Evolutionary conservation across 1,284 basidiomycete species (phyloP).

Genomic region (Phellopilus nigrolimitatus): DNA sequence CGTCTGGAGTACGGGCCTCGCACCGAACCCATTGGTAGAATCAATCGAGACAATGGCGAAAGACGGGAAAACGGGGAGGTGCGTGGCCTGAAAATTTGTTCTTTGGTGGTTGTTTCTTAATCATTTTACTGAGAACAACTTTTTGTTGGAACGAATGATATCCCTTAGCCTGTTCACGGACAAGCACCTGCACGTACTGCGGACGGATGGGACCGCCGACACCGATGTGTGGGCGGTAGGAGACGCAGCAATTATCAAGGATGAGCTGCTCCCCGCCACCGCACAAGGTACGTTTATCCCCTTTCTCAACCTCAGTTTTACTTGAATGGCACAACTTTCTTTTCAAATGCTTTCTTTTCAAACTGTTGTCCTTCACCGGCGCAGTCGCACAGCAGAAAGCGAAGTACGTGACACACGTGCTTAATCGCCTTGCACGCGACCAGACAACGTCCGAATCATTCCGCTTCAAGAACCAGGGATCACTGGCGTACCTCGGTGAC

Average conservation of each 20-base stretch:
- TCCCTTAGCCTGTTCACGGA: constrained; percentile 53
- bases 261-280: constrained; percentile 72
- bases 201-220: constrained; percentile 48
- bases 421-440: constrained; percentile 57
- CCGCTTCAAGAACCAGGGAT: constrained; percentile 67
- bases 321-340: constrained; percentile 12
- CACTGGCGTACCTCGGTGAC: constrained; percentile 77
- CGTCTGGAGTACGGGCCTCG: constrained; percentile 84
- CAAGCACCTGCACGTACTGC: constrained; percentile 56
- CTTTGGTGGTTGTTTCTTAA: not conserved
- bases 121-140: not conserved
- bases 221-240: constrained; percentile 81
- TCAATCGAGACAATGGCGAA: constrained; percentile 58
- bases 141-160: constrained; percentile 1
- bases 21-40: constrained; percentile 73
- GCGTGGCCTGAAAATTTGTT: constrained; percentile 21
- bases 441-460: constrained; percentile 44
- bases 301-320: constrained; percentile 21
- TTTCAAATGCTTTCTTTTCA: constrained; percentile 2
- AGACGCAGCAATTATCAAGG: constrained; percentile 63
- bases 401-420: constrained; percentile 62
- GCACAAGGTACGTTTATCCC: constrained; percentile 54
- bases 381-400: constrained; percentile 84
- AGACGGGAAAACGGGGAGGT: constrained; percentile 59
- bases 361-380: too few relatives aligned